Percentiles rank a stretch among this genome's conserved stretches.
These are phyloP conservation scores for Bimuria novae-zelandiae DNA, from an alignment of 2,329 filamentous ascomycete genomes.

Conservation along the genomic window DNA sequence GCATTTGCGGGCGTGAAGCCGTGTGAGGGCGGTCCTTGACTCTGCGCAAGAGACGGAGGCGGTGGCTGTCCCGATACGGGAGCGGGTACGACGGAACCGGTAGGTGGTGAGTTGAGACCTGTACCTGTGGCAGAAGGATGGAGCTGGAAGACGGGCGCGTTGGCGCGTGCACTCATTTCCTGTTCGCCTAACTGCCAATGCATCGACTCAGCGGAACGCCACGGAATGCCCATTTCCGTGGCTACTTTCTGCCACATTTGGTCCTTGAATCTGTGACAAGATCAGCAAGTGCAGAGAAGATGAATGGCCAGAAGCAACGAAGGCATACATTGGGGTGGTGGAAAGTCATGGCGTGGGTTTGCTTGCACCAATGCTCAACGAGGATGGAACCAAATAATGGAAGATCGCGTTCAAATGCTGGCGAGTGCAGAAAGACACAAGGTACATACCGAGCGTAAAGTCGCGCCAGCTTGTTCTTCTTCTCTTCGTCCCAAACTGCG, in stretches of 20 bases:
- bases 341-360: neutral
- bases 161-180: slow-evolving; percentile 92
- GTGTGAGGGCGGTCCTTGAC: slow-evolving; percentile 23
- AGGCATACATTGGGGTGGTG: slow-evolving; percentile 12
- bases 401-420: slow-evolving; percentile 7
- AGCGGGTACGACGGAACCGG: slow-evolving; percentile 30
- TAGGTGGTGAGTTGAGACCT: slow-evolving; percentile 37
- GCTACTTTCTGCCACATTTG: slow-evolving; percentile 98
- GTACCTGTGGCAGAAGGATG: slow-evolving; percentile 45
- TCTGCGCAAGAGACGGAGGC: slow-evolving; percentile 1
- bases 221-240: slow-evolving; percentile 92
- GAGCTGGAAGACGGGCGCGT: slow-evolving; percentile 79
- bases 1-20: slow-evolving; percentile 48
- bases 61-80: slow-evolving; percentile 14
- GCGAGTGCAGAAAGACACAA: slow-evolving; percentile 13
- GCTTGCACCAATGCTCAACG: neutral
- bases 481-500: slow-evolving; percentile 95
- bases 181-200: slow-evolving; percentile 94
- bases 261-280: slow-evolving; percentile 76
- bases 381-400: slow-evolving; percentile 15
- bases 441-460: slow-evolving; percentile 83
- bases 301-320: neutral
- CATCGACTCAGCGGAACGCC: slow-evolving; percentile 96
- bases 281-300: slow-evolving; percentile 26
- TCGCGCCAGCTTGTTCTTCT: slow-evolving; percentile 93